Evolutionary conservation across 805 yeast species (phyloP).

Genomic region (Saccharomycopsis sp.): DNA sequence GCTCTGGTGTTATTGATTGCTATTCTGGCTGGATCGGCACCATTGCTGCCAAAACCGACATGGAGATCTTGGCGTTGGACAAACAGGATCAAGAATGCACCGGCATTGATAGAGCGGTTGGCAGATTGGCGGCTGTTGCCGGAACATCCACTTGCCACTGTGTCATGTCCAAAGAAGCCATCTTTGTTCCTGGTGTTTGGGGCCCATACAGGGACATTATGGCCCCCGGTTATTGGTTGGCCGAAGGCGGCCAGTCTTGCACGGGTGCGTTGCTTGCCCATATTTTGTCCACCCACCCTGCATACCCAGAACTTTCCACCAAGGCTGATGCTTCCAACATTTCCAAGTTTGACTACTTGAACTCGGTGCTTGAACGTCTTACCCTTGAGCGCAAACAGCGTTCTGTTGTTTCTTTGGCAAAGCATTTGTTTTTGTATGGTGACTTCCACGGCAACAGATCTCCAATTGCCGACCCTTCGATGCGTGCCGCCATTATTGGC

Average conservation of each 20-base stretch:
- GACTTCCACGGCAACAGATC: slow-evolving; percentile 95
- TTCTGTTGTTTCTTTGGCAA: slow-evolving; percentile 73
- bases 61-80: slow-evolving; percentile 40
- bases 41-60: slow-evolving; percentile 79
- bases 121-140: slow-evolving; percentile 94
- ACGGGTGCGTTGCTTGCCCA: slow-evolving; percentile 92
- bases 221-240: slow-evolving; percentile 87
- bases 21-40: slow-evolving; percentile 99
- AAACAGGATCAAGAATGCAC: slow-evolving; percentile 37
- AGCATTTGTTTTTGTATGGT: slow-evolving; percentile 85
- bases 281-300: slow-evolving; percentile 82
- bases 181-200: slow-evolving; percentile 96
- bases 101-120: slow-evolving; percentile 54
- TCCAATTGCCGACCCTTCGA: slow-evolving; percentile 91
- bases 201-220: slow-evolving; percentile 94
- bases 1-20: slow-evolving; percentile 95
- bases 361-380: slow-evolving; percentile 62
- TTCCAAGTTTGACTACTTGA: slow-evolving; percentile 76
- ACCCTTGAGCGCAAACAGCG: slow-evolving; percentile 47
- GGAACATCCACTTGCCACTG: slow-evolving; percentile 98
- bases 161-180: slow-evolving; percentile 72
- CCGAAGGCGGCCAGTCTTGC: slow-evolving; percentile 98
- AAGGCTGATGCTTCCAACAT: slow-evolving; percentile 59
- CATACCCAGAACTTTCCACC: slow-evolving; percentile 60
- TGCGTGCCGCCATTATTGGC: slow-evolving; percentile 90